Evolutionary conservation across 2,329 filamentous ascomycete species (phyloP), one percentile per base, ranked within the genome.

Genomic region (Fusarium globosum): DNA sequence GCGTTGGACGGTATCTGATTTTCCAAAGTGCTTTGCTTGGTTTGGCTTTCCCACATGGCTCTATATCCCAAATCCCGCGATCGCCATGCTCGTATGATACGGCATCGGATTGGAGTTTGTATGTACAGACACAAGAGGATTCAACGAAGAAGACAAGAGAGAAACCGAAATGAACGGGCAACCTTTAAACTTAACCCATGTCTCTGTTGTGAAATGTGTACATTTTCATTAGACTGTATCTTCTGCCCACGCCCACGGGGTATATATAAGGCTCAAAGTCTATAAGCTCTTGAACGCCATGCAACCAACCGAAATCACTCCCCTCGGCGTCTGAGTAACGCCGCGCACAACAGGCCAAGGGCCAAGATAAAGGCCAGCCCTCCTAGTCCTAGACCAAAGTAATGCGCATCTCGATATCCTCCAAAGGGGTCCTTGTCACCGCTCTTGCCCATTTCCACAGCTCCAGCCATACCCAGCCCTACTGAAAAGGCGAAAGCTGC

Each of bases 31-130:
- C 63, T 70, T 51, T 74, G 65, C 72, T 75, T 75, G 66, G 59
- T 76, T 69, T 75, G 53, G 61, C 59, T 67, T 71, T 66, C 58
- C 64, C 69, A 62, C 48, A 43, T 73, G 69, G 65, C 62, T 70
- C 58, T 77, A 70, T 72, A 70, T 74, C 68, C 65, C 69, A 68
- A 60, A 57, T 72, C 65, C 65, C 66, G 39, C 61, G 45, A 68
- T 68, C 28, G 42, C 33, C 28, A 56, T 59, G 65, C 62, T 61
- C 59, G 73, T 65, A 69, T 61, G 60, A 69, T 71, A 69, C 59
- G 61, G 68, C 68, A 76, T 77, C 72, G 70, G 72, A 76, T 73
- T 74, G 70, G 73, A 76, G 72, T 77, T 76, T 78, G 75, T 76
- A 74, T 78, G 74, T 74, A 76, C 72, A 78, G 71, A 75, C 64